Percentiles rank a stretch among this genome's conserved stretches.
Evolutionary conservation across 805 yeast genomes (phyloP).

Genomic region (Candida arabinofermentans): DNA sequence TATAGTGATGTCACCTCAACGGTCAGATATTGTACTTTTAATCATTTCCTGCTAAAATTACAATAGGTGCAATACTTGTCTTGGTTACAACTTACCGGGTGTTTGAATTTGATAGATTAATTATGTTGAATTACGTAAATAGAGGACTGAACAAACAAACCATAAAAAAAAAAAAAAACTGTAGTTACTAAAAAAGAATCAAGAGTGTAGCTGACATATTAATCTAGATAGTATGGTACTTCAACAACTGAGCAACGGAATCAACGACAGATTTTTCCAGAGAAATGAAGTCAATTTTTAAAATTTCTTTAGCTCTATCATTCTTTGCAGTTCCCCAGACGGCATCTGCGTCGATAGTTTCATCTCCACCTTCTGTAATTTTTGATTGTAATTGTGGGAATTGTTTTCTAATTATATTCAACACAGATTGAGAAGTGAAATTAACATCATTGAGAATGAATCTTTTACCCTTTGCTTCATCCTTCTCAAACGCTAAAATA

Average conservation of each 20-base stretch:
- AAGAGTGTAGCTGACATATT: not conserved
- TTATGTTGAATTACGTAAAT: too few species aligned
- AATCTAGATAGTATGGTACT: not conserved
- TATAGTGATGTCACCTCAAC: too few species aligned
- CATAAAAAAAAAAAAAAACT: not conserved
- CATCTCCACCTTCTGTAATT: slow-evolving; percentile 42
- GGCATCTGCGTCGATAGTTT: slow-evolving; percentile 7
- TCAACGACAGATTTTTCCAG: slow-evolving; percentile 38
- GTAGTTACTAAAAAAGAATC: not conserved
- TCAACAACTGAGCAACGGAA: slow-evolving; percentile 21
- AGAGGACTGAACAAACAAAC: too few species aligned
- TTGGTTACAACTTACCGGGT: too few species aligned
- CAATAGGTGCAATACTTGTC: too few species aligned
- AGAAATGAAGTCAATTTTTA: slow-evolving; percentile 35
- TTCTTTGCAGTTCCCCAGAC: slow-evolving; percentile 1
- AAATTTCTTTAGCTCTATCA: slow-evolving; percentile 1
- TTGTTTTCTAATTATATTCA: slow-evolving; percentile 33
- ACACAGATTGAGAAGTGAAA: slow-evolving; percentile 28
- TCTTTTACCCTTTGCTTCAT: slow-evolving; percentile 27
- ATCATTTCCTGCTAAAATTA: too few species aligned
- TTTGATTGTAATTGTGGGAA: slow-evolving; percentile 38
- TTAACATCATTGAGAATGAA: slow-evolving; percentile 20
- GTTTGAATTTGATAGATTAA: too few species aligned
- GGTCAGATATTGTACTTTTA: too few species aligned
- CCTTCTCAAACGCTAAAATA: slow-evolving; percentile 22